Evolutionary conservation across 148 eudicot species (phyloP).

Genomic region (Salicornia ramosissima): DNA sequence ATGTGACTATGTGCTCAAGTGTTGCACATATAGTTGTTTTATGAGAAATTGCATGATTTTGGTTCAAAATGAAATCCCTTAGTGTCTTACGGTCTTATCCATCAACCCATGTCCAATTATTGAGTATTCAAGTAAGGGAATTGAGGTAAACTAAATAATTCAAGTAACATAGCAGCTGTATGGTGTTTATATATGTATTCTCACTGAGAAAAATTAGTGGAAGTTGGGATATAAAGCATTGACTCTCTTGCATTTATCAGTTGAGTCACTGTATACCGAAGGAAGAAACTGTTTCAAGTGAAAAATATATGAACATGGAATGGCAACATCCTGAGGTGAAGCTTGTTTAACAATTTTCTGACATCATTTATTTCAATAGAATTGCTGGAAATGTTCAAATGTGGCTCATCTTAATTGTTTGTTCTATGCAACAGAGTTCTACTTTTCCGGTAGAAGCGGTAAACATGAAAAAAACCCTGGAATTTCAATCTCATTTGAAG

Average conservation of each 20-base stretch:
- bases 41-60: no score
- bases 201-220: not conserved
- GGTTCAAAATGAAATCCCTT: no score
- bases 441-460: slow-evolving; percentile 4
- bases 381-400: not conserved
- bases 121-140: no score
- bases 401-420: not conserved
- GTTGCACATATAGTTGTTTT: no score
- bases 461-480: slow-evolving; percentile 7
- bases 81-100: no score
- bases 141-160: no score
- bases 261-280: slow-evolving; percentile 16
- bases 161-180: no score
- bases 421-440: slow-evolving; percentile 11
- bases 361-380: not conserved
- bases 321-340: slow-evolving; percentile 16
- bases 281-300: slow-evolving; percentile 17
- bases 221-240: not conserved
- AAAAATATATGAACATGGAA: slow-evolving; percentile 17
- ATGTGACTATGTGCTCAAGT: no score
- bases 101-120: no score
- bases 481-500: not conserved
- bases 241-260: not conserved
- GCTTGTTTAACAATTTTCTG: no score
- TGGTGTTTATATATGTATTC: not conserved